phyloP scores from a whole-genome alignment of 2,329 filamentous ascomycete species.

The Arthroderma sp. region DNA sequence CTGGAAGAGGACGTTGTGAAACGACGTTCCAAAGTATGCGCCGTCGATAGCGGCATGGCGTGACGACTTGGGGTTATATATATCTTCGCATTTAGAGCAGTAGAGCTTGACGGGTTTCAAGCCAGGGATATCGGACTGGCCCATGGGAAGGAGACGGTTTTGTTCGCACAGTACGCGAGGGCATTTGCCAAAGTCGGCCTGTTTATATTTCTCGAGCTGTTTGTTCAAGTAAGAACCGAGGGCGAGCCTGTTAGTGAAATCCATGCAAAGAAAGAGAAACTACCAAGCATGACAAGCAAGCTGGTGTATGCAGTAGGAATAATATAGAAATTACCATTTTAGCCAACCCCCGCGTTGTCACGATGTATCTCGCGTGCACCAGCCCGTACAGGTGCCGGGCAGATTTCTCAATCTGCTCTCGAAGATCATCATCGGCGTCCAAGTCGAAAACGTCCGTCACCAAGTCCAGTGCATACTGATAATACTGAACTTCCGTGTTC shows the following conservation, averaged over 20 bases:
- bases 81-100: constrained; percentile 92
- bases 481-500: constrained; percentile 96
- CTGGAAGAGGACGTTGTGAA: constrained; percentile 98
- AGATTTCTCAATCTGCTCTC: constrained; percentile 95
- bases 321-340: constrained; percentile 64
- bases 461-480: constrained; percentile 94
- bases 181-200: constrained; percentile 94
- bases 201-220: constrained; percentile 97
- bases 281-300: background rate
- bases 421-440: constrained; percentile 96
- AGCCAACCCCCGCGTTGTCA: constrained; percentile 80
- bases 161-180: constrained; percentile 90
- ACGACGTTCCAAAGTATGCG: constrained; percentile 94
- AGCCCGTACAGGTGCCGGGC: constrained; percentile 90
- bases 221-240: background rate
- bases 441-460: constrained; percentile 98
- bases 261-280: background rate
- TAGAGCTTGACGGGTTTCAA: constrained; percentile 90
- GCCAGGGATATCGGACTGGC: constrained; percentile 78
- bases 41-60: constrained; percentile 92
- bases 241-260: background rate
- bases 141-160: constrained; percentile 88
- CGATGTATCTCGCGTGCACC: constrained; percentile 91
- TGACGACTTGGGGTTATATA: constrained; percentile 97
- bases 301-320: background rate